These are phyloP conservation scores for Scheffersomyces amazonensis DNA, from an alignment of 805 yeast species.

Conservation along the genomic window DNA sequence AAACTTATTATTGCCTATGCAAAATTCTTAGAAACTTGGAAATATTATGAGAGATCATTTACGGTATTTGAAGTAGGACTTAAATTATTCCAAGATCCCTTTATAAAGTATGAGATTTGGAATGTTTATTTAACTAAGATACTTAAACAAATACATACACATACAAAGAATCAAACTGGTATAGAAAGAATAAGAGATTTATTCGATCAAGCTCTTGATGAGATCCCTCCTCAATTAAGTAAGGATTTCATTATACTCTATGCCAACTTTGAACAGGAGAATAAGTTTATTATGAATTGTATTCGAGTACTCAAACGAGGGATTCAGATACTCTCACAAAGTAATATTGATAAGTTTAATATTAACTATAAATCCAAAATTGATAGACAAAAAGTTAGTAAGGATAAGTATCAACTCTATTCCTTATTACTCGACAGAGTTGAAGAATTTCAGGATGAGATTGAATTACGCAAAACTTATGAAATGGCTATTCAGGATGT, in stretches of 20 bases:
- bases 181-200: slow-evolving; percentile 54
- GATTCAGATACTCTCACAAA: slow-evolving; percentile 7
- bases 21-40: slow-evolving; percentile 48
- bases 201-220: slow-evolving; percentile 52
- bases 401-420: slow-evolving; percentile 23
- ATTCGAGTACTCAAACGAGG: slow-evolving; percentile 18
- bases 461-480: slow-evolving; percentile 34
- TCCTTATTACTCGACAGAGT: slow-evolving; percentile 7
- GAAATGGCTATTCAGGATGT: slow-evolving; percentile 40
- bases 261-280: slow-evolving; percentile 57
- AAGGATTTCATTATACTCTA: slow-evolving; percentile 53
- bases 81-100: slow-evolving; percentile 59
- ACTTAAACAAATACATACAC: slow-evolving; percentile 14
- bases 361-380: neutral
- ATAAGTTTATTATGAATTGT: slow-evolving; percentile 51
- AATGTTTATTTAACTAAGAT: slow-evolving; percentile 58
- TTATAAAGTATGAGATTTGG: slow-evolving; percentile 64
- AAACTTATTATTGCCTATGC: slow-evolving; percentile 65
- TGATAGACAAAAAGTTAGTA: slow-evolving; percentile 1
- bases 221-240: slow-evolving; percentile 39
- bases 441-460: slow-evolving; percentile 12
- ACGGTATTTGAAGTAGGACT: slow-evolving; percentile 68
- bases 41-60: slow-evolving; percentile 48
- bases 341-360: neutral
- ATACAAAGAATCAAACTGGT: slow-evolving; percentile 7